Evolutionary conservation across 2,329 filamentous ascomycete genomes (phyloP), one percentile per base, ranked within the genome.

Genomic region (Pseudocercospora fijiensis): DNA sequence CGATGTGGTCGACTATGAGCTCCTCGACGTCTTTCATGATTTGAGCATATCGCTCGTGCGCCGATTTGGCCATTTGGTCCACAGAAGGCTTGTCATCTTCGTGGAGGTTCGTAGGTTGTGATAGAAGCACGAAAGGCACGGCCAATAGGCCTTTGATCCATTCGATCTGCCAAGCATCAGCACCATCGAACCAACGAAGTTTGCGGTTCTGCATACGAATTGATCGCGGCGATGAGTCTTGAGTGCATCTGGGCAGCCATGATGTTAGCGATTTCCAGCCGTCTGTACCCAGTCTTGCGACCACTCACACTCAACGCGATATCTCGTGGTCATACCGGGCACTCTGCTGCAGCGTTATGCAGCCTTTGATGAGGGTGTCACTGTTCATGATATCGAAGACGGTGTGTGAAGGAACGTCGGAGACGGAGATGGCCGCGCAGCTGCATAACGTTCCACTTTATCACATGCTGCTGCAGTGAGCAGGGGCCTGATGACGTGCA

Each of bases 101-200:
- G 72, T 94, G 92, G 47, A 92, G 86, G 20, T 92, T 92, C 0
- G 92, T 96, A 3, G 95, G 95, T 75, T 98, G 93, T 1, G 94
- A 97, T 77, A 96, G 92, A 60, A 99, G 86, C 43, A 99, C 94
- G 75, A 99, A 99, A 0, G 95, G 95, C 0, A 98, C 94, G 1
- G 95, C 95, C 11, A 98, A 83, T 3, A 98, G 85, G 16, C 76
- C 76, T 73, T 99, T 98, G 82, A 98, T 91, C 94, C 94, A 98
- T 72, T 77, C 76, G 67, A 74, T 74, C 68, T 72, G 28, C 16
- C 16, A n/a, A 37, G 3, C 1, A 16, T 26, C 13, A 55, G 51
- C 83, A 82, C 80, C 92, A 64, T 13, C 16, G 5, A 41, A 4
- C 4, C 1, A 8, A 41, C 1, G 16, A 41, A 41, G 5, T n/a